A percentile compares a stretch with the other conserved stretches of the same genome.
Conservation (phyloP, 306 rosid species). For the Casuarina equisetifolia region DNA sequence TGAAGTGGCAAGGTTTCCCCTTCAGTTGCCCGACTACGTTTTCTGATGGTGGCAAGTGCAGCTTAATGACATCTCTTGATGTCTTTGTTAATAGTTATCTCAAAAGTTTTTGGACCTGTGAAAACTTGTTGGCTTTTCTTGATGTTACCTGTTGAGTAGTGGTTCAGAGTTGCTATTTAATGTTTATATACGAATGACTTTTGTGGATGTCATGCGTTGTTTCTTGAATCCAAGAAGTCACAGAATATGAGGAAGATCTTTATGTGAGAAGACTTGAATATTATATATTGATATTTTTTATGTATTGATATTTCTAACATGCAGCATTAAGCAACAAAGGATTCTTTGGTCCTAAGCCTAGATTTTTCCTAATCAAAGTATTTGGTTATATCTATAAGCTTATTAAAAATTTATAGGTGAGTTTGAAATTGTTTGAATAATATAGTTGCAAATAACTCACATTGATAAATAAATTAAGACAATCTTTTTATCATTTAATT, state of each 20-base stretch:
- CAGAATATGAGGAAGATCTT: neutral
- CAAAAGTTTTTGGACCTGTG: neutral
- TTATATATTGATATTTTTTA: no score
- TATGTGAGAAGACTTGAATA: neutral
- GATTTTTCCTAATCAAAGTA: no score
- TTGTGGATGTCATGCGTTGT: neutral
- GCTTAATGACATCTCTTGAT: no score
- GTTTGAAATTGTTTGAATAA: no score
- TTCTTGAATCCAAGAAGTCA: neutral
- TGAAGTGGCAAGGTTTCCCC: conserved; percentile 64
- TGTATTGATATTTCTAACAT: no score
- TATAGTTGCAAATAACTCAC: no score
- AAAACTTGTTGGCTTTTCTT: neutral
- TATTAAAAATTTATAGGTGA: no score
- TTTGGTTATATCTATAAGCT: no score
- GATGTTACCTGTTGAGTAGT: neutral
- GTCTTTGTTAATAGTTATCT: neutral
- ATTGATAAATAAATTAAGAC: no score
- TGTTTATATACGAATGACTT: neutral
- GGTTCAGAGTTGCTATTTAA: neutral
- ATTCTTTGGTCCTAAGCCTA: no score
- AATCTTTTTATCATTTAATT: no score
- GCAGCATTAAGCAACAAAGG: no score
- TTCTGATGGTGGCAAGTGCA: conserved; percentile 41
- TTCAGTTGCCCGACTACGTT: conserved; percentile 73